A percentile compares a stretch with the other conserved stretches of the same genome.
phyloP scores from a whole-genome alignment of 805 yeast genomes.

The Dipodascus geniculatus region DNA sequence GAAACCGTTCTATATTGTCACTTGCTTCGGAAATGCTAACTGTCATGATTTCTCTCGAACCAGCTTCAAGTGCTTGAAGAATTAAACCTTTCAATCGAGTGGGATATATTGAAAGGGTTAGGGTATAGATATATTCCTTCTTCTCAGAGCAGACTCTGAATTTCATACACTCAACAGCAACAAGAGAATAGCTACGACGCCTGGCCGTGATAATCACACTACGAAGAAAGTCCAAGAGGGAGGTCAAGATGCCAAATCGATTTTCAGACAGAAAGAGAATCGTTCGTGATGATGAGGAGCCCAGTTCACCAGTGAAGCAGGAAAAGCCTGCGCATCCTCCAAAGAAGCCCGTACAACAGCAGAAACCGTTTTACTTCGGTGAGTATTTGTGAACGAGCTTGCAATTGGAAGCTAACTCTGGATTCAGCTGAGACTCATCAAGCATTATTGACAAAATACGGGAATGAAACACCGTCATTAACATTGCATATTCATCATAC shows the following conservation, averaged over 20 bases:
- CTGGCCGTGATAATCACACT: background rate
- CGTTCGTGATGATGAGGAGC: constrained; percentile 13
- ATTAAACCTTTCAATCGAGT: background rate
- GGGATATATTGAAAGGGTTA: background rate
- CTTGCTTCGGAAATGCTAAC: background rate
- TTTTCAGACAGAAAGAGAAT: constrained; percentile 14
- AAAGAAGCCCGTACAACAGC: background rate
- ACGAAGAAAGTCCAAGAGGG: background rate
- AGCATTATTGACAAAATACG: constrained; percentile 65
- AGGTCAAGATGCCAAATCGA: constrained; percentile 10
- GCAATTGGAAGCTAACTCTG: background rate
- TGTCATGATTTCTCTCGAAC: background rate
- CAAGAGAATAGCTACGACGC: too few relatives aligned
- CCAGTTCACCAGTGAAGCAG: background rate
- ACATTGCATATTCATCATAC: constrained; percentile 87
- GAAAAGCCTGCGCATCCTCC: background rate
- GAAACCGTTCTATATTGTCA: background rate
- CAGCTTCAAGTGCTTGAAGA: too few relatives aligned
- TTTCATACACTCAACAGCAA: too few relatives aligned
- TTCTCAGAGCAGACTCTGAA: too few relatives aligned
- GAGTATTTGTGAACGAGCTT: background rate
- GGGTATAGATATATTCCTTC: too few relatives aligned
- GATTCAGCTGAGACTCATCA: constrained; percentile 49
- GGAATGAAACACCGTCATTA: constrained; percentile 65
- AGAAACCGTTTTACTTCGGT: background rate